A percentile compares a stretch with the other conserved stretches of the same genome.
These are phyloP conservation scores for Syzygium oleosum DNA, from an alignment of 345 rosid genomes.

Conservation along the genomic window DNA sequence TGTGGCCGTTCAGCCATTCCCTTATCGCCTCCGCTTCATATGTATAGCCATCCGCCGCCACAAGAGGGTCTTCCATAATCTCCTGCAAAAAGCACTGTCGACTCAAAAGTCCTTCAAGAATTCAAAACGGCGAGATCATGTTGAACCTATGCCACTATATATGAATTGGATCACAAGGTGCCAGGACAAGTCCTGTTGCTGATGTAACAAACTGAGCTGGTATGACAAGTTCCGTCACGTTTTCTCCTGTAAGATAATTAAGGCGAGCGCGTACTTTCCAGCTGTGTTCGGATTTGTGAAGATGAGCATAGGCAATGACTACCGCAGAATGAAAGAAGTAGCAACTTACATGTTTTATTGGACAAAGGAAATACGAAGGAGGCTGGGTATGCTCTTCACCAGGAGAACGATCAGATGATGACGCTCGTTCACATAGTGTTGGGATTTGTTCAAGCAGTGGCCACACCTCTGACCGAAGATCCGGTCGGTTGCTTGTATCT, in stretches of 20 bases:
- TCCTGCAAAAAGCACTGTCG: slow-evolving; percentile 28
- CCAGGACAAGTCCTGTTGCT: neutral
- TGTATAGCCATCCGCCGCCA: slow-evolving; percentile 80
- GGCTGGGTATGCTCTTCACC: slow-evolving; percentile 45
- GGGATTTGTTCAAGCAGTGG: slow-evolving; percentile 77
- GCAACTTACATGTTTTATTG: slow-evolving; percentile 51
- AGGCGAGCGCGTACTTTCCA: neutral
- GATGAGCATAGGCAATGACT: neutral
- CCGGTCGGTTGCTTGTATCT: slow-evolving; percentile 51
- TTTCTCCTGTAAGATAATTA: neutral
- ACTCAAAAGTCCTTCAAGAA: neutral
- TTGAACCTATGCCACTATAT: neutral
- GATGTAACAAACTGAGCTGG: neutral
- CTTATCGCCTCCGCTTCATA: slow-evolving; percentile 75
- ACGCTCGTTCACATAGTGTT: slow-evolving; percentile 1
- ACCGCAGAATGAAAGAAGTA: neutral
- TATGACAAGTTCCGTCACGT: neutral
- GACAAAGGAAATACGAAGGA: slow-evolving; percentile 71
- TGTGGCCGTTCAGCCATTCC: slow-evolving; percentile 66
- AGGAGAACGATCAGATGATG: neutral
- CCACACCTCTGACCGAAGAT: slow-evolving; percentile 68
- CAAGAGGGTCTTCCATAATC: slow-evolving; percentile 73
- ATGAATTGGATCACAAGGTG: neutral
- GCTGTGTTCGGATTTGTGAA: neutral
- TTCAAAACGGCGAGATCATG: neutral